A percentile compares a stretch with the other conserved stretches of the same genome.
Evolutionary conservation across 352 stramenopile genomes (phyloP).

Genomic region (Globisporangium takayamanum): DNA sequence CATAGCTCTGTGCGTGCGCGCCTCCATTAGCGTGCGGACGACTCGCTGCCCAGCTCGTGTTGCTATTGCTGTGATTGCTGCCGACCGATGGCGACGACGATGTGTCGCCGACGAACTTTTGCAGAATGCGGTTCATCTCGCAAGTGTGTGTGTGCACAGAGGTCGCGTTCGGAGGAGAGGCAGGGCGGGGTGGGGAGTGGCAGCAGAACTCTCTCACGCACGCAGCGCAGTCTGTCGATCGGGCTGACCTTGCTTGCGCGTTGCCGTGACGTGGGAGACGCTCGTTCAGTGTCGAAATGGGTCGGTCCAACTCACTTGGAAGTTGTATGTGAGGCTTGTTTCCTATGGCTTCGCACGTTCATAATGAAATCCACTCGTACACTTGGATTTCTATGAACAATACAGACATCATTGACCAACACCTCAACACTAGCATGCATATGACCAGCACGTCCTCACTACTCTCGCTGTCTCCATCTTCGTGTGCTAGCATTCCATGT

Average conservation of each 20-base stretch:
- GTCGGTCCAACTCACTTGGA: not conserved
- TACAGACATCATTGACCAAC: not conserved
- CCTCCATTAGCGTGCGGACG: not conserved
- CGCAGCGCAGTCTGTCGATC: too few species aligned
- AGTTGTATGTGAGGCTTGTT: too few species aligned
- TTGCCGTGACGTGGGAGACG: too few species aligned
- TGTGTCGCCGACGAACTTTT: slow-evolving; percentile 14
- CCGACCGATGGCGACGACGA: not conserved
- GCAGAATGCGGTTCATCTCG: slow-evolving; percentile 17
- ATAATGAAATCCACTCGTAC: not conserved
- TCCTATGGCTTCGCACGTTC: not conserved
- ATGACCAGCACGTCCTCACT: too few species aligned
- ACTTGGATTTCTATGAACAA: not conserved
- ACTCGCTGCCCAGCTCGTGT: not conserved
- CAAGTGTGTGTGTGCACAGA: not conserved
- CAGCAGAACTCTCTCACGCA: not conserved
- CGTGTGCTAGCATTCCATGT: too few species aligned
- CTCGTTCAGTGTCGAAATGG: not conserved
- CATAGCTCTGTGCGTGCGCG: slow-evolving; percentile 6
- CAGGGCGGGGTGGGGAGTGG: not conserved
- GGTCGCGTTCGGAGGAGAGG: not conserved
- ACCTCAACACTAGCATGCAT: too few species aligned
- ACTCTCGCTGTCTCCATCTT: too few species aligned
- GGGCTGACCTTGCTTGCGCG: too few species aligned
- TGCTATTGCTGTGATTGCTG: not conserved